Evolutionary conservation across 169 alveolate genomes (phyloP).

Genomic region (Eimeria tenella): DNA sequence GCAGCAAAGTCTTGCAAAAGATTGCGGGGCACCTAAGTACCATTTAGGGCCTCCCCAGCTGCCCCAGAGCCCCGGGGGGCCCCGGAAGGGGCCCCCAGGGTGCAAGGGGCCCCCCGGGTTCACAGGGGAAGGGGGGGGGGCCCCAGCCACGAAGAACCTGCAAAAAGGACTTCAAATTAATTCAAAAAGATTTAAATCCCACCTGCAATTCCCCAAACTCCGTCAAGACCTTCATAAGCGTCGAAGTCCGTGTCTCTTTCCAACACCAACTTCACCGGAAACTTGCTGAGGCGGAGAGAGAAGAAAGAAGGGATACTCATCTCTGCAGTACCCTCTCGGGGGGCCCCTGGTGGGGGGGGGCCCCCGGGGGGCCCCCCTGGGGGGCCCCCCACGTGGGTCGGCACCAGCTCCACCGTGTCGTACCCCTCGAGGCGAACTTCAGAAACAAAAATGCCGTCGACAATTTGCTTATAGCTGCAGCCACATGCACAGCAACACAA

Average conservation of each 20-base stretch:
- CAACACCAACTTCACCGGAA: constrained; percentile 50
- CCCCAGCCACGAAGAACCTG: neutral
- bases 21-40: too few relatives aligned
- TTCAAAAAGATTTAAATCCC: neutral
- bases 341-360: neutral
- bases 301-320: neutral
- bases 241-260: constrained; percentile 57
- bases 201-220: constrained; percentile 77
- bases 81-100: too few relatives aligned
- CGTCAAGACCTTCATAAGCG: constrained; percentile 50
- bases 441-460: neutral
- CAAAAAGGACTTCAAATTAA: neutral
- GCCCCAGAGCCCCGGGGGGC: too few relatives aligned
- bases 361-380: neutral
- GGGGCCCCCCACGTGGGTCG: neutral
- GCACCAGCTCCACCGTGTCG: constrained; percentile 23
- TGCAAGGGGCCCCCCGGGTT: too few relatives aligned
- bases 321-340: neutral
- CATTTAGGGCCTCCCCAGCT: too few relatives aligned
- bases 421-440: constrained; percentile 14
- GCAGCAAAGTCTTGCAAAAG: too few relatives aligned
- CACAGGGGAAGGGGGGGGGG: too few relatives aligned
- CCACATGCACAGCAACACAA: neutral
- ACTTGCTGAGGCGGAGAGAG: constrained; percentile 10
- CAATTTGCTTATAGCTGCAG: constrained; percentile 26